These are phyloP conservation scores for Trichomonas gallinae DNA, from an alignment of 208 protist genomes.

Conservation along the genomic window DNA sequence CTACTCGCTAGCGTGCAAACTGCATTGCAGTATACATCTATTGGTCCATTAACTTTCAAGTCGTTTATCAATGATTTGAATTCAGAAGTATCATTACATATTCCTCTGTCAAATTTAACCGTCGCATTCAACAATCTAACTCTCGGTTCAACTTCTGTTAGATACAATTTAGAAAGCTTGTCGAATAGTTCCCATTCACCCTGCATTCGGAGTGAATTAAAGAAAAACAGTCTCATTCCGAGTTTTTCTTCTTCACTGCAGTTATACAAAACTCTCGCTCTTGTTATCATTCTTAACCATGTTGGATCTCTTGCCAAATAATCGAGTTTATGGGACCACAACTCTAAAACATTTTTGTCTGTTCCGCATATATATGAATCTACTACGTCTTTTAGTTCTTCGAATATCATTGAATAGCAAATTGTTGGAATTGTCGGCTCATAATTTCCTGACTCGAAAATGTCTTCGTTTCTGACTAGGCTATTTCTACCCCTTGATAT, in stretches of 20 bases:
- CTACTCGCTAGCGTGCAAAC: neutral
- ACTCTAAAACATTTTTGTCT: neutral
- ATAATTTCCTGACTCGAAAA: neutral
- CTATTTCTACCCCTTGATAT: neutral
- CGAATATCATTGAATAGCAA: neutral
- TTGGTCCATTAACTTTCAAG: neutral
- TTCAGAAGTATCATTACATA: neutral
- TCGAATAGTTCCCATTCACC: neutral
- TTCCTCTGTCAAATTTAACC: neutral
- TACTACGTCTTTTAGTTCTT: neutral
- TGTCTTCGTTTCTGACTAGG: neutral
- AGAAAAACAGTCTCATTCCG: neutral
- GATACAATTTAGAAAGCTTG: neutral
- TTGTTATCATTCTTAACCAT: neutral
- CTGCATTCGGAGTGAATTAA: neutral
- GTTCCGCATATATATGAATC: neutral
- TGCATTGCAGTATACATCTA: neutral
- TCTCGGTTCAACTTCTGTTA: neutral
- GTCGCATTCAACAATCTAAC: neutral
- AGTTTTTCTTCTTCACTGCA: neutral
- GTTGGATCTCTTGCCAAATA: constrained; percentile 7
- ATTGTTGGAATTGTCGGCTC: neutral
- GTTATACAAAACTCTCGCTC: neutral
- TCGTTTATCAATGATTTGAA: neutral
- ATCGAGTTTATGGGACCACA: neutral